Evolutionary conservation across 805 yeast species (phyloP).

Genomic region (Yamadazyma ubonensis): DNA sequence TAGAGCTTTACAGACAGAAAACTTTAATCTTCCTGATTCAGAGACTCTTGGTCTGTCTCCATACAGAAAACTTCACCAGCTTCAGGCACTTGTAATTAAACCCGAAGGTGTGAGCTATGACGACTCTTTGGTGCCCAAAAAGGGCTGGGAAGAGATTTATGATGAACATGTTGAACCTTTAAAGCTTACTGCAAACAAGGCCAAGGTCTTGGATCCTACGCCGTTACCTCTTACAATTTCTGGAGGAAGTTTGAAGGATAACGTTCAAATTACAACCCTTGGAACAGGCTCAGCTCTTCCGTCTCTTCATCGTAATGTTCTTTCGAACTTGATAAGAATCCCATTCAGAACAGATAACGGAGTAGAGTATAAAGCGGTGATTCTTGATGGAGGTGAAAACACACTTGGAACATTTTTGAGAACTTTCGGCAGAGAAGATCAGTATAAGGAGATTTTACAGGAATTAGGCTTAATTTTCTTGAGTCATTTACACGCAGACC

Average conservation of each 20-base stretch:
- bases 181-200: conserved; percentile 14
- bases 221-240: conserved; percentile 20
- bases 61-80: conserved; percentile 27
- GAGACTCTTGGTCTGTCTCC: conserved; percentile 17
- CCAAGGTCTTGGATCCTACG: conserved; percentile 17
- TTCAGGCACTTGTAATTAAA: conserved; percentile 29
- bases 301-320: conserved; percentile 78
- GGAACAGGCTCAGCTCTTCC: conserved; percentile 97
- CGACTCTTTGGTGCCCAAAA: conserved; percentile 16
- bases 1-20: conserved; percentile 47
- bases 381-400: conserved; percentile 96
- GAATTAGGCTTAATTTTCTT: conserved; percentile 69
- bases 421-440: conserved; percentile 51
- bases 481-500: conserved; percentile 96
- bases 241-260: conserved; percentile 35
- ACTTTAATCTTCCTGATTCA: conserved; percentile 42
- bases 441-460: conserved; percentile 41
- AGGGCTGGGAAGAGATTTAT: conserved; percentile 31
- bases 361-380: conserved; percentile 42
- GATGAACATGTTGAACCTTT: conserved; percentile 27
- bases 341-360: conserved; percentile 42
- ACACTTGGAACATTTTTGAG: conserved; percentile 73
- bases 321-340: conserved; percentile 71
- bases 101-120: conserved; percentile 23
- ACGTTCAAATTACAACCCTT: conserved; percentile 68